Base-by-base conservation (phyloP, 768 basidiomycete species). In the Lentinula boryana region DNA sequence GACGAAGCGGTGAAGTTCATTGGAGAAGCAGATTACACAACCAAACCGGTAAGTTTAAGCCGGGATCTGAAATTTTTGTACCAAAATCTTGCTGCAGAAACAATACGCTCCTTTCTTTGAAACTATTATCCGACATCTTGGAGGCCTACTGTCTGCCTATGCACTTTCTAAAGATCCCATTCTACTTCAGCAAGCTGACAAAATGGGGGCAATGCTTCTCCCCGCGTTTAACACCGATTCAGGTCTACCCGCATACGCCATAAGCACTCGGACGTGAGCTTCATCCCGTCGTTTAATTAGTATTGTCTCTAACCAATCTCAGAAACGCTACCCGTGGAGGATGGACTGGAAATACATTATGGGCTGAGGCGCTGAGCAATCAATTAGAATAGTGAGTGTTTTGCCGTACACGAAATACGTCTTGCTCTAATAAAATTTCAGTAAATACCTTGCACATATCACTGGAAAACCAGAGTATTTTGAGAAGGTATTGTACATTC, bases 371-470 rank as follows among this genome's bases (percentile, higher is more conserved):
- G 1, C 64, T 76, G 33, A 86, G 83, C 60, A 82, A 86, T 62
- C 87, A 90, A 68, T 73, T 91, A 61, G 89, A 91, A 74, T 85
- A 71, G 78, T 78, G 51, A 62, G 76, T 69, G 46, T 41, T 27
- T 8, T 23, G 21, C 16, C 18, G 13, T 13, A 56, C 6, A 15
- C 54, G 2, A 41, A 35, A 51, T 21, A 9, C 6, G 10, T 15
- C 50, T 18, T 27, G 9, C 15, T 15, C 38, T 41, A 8, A 56
- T 4, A 1, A 16, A 13, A 10, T 3, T 66, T 74, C 33, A 71
- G 90, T 82, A 59, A 93, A 87, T 93, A 92, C 64, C 79, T 94
- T 0, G 88, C 88, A 3, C 84, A 89, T 68, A 69, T 88, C 3
- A 93, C 90, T 1, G 88, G 87, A 7, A 84, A 88, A 60, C 74